Evolutionary conservation across 495 filamentous ascomycete species (phyloP).

Genomic region (Talaromyces proteolyticus): DNA sequence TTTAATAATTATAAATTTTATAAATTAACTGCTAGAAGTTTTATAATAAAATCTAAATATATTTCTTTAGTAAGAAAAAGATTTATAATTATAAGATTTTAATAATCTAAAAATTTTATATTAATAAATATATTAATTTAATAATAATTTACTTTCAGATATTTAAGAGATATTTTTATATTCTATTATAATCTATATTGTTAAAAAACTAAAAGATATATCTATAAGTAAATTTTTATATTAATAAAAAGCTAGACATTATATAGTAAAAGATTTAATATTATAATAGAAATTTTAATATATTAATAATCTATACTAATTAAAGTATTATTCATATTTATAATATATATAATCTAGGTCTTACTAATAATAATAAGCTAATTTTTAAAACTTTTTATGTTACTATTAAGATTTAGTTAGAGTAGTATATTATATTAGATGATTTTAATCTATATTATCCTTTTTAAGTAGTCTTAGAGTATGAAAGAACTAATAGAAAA

Average conservation of each 20-base stretch:
- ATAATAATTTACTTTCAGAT: neutral
- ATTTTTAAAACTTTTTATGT: neutral
- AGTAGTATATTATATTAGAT: neutral
- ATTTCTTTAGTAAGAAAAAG: constrained; percentile 3
- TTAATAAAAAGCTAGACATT: neutral
- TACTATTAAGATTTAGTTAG: neutral
- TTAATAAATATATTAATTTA: neutral
- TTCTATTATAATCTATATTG: neutral
- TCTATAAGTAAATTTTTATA: neutral
- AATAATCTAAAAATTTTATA: neutral
- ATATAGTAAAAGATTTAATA: neutral
- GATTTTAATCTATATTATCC: neutral
- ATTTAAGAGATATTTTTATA: neutral
- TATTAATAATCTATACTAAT: neutral
- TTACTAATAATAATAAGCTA: neutral
- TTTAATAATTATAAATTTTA: neutral
- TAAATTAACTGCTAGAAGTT: neutral
- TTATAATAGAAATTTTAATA: neutral
- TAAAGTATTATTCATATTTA: neutral
- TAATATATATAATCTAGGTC: neutral
- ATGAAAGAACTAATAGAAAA: neutral
- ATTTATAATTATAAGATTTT: neutral
- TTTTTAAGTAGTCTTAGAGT: neutral
- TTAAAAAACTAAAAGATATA: neutral
- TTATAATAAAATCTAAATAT: constrained; percentile 1